phyloP scores from a whole-genome alignment of 2,329 filamentous ascomycete species.

The Gnomoniopsis smithogilvyi region DNA sequence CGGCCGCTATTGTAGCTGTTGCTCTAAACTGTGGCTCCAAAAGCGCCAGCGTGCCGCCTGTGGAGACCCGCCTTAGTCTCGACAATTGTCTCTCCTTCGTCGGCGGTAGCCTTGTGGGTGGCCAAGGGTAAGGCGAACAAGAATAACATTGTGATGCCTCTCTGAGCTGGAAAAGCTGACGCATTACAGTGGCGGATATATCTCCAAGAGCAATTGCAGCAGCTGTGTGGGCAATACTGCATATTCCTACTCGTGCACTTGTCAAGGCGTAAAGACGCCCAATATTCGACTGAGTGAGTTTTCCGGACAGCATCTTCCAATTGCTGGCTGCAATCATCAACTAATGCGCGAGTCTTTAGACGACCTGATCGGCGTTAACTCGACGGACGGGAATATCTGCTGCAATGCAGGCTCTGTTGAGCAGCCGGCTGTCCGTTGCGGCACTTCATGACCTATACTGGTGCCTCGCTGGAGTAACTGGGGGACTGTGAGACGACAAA shows the following conservation, averaged over 20 bases:
- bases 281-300: slow-evolving; percentile 6
- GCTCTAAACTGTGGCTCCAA: slow-evolving; percentile 5
- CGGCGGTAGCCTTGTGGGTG: background rate
- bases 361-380: slow-evolving; percentile 11
- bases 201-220: background rate
- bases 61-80: slow-evolving; percentile 7
- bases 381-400: slow-evolving; percentile 9
- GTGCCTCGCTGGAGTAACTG: background rate
- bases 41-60: background rate
- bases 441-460: background rate
- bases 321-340: background rate
- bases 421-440: slow-evolving; percentile 6
- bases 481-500: background rate
- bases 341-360: background rate
- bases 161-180: background rate
- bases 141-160: background rate
- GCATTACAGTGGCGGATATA: slow-evolving; percentile 8
- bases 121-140: slow-evolving; percentile 8
- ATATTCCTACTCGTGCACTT: slow-evolving; percentile 9
- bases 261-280: background rate
- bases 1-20: background rate
- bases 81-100: slow-evolving; percentile 10
- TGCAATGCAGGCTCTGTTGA: slow-evolving; percentile 10
- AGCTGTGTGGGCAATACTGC: background rate
- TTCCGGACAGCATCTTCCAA: too few relatives aligned